phyloP scores from a whole-genome alignment of 2,329 filamentous ascomycete species.

The Aureobasidium leucospermi region DNA sequence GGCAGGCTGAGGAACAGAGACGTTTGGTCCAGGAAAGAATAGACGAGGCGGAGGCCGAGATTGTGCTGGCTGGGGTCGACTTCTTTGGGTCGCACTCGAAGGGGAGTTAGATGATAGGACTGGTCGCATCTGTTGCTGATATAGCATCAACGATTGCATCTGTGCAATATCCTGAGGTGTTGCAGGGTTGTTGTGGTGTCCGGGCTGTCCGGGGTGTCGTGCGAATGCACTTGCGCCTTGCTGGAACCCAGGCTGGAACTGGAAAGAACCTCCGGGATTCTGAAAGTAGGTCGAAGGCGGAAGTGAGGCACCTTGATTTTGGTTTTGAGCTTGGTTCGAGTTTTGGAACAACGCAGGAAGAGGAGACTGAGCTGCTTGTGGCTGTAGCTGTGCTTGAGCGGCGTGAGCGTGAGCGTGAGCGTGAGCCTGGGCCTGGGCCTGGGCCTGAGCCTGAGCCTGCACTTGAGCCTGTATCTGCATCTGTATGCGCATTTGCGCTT shows the following conservation, averaged over 20 bases:
- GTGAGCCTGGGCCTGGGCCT: not conserved
- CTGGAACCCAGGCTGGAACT: not conserved
- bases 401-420: constrained; percentile 2
- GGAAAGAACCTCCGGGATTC: not conserved
- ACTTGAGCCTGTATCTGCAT: not conserved
- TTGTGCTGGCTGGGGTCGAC: not conserved
- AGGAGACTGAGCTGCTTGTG: not conserved
- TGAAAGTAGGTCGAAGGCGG: not conserved
- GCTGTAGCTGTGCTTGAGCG: not conserved
- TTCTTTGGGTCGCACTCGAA: not conserved
- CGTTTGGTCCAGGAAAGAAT: not conserved
- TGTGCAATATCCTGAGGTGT: not conserved
- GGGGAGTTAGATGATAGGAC: not conserved
- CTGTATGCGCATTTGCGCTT: not conserved
- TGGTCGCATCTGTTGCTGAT: constrained; percentile 1
- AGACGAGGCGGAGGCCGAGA: not conserved
- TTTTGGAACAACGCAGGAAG: not conserved
- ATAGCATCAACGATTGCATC: not conserved
- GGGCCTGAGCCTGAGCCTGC: constrained; percentile 4
- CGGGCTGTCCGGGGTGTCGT: not conserved
- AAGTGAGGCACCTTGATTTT: not conserved
- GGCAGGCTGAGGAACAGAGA: constrained; percentile 27
- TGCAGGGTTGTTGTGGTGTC: not conserved
- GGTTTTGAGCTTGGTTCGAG: not conserved
- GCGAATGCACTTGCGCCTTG: not conserved